Evolutionary conservation across 306 rosid species (phyloP).

Genomic region (Quercus wislizeni): DNA sequence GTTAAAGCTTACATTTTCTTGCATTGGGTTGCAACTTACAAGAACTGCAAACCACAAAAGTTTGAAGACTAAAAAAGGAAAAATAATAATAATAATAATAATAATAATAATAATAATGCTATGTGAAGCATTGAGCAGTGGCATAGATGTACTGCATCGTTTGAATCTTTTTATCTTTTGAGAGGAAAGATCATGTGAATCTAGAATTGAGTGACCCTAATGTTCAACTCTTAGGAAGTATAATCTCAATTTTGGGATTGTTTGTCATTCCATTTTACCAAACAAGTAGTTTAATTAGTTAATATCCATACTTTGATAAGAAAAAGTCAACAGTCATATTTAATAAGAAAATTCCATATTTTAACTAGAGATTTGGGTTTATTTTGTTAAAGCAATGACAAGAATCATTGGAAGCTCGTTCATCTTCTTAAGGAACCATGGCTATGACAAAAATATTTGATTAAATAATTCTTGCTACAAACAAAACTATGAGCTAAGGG

Average conservation of each 20-base stretch:
- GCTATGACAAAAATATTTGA: not conserved
- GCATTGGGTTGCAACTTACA: not conserved
- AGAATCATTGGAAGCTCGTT: not conserved
- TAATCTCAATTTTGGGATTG: not conserved
- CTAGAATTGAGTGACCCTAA: not conserved
- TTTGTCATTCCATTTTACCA: not conserved
- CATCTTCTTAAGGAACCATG: not conserved
- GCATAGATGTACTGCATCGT: not conserved
- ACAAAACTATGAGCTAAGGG: too few species aligned
- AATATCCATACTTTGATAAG: not conserved
- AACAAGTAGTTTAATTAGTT: not conserved
- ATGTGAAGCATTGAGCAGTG: not conserved
- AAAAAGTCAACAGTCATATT: not conserved
- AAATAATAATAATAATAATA: not conserved
- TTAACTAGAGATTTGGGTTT: too few species aligned
- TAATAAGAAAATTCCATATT: not conserved
- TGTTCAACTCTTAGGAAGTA: not conserved
- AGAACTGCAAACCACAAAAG: not conserved
- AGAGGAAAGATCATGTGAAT: too few species aligned
- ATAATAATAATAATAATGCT: not conserved
- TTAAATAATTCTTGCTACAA: not conserved
- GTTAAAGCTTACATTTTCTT: not conserved
- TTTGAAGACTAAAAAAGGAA: not conserved
- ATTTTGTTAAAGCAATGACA: not conserved
- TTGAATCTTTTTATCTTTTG: not conserved